Evolutionary conservation across 2,329 filamentous ascomycete genomes (phyloP).

Genomic region (Cladosporium halotolerans): DNA sequence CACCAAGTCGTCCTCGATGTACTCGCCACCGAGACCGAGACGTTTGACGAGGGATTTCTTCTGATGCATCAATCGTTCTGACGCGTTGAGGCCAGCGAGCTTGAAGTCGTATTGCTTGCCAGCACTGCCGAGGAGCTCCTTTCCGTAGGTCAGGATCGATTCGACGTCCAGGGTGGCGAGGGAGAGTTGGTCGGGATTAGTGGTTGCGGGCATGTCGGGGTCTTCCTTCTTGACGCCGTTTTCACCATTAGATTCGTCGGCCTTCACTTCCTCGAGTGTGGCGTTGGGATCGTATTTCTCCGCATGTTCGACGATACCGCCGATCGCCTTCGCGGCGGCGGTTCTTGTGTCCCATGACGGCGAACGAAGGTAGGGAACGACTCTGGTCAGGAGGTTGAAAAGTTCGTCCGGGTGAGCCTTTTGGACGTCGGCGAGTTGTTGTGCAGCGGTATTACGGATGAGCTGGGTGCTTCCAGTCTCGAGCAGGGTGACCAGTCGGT

Average conservation of each 20-base stretch:
- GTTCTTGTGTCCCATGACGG: constrained; percentile 96
- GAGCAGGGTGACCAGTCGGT: constrained; percentile 62
- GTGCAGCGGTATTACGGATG: constrained; percentile 93
- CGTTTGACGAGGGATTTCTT: constrained; percentile 81
- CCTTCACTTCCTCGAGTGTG: constrained; percentile 25
- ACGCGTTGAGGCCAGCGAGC: constrained; percentile 73
- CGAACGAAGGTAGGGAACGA: constrained; percentile 90
- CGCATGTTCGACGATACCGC: constrained; percentile 87
- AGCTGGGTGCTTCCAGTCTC: constrained; percentile 95
- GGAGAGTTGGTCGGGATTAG: constrained; percentile 58
- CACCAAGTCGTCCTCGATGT: constrained; percentile 77
- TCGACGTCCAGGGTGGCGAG: constrained; percentile 71
- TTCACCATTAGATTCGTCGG: constrained; percentile 32
- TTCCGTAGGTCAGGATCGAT: constrained; percentile 74
- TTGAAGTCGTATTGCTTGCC: constrained; percentile 79
- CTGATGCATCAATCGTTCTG: constrained; percentile 73
- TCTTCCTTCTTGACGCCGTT: constrained; percentile 54
- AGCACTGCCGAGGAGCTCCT: constrained; percentile 73
- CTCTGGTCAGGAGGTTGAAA: constrained; percentile 86
- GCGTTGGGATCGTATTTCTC: constrained; percentile 74
- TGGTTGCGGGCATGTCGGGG: constrained; percentile 20
- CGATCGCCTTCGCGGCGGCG: constrained; percentile 87
- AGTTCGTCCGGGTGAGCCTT: constrained; percentile 96
- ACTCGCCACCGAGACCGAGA: constrained; percentile 77
- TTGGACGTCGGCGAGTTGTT: constrained; percentile 94